These are phyloP conservation scores for Chenopodium album DNA, from an alignment of 148 eudicot species.

Conservation along the genomic window DNA sequence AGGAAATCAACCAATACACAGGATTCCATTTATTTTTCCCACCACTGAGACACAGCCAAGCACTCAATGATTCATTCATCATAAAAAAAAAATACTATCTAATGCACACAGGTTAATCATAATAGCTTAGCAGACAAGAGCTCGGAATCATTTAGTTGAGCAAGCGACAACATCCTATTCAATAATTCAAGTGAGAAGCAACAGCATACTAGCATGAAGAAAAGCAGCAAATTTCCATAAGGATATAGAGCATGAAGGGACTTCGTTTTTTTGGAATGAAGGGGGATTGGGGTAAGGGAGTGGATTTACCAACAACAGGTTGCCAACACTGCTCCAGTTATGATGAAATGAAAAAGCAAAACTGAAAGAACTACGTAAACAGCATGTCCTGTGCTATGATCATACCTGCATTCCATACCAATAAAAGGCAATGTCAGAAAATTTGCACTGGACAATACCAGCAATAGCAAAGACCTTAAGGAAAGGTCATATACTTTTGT, in stretches of 20 bases:
- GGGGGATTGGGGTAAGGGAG: background rate
- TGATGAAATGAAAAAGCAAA: constrained; percentile 65
- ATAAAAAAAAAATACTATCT: background rate
- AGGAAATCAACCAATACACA: background rate
- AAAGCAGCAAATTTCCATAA: background rate
- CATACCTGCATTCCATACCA: constrained; percentile 66
- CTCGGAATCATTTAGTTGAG: background rate
- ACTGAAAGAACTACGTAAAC: constrained; percentile 77
- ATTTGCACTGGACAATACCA: background rate
- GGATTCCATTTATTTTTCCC: background rate
- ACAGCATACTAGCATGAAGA: background rate
- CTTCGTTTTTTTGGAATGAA: background rate
- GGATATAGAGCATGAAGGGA: background rate
- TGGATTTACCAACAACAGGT: constrained; percentile 72
- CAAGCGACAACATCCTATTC: background rate
- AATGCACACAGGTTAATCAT: background rate
- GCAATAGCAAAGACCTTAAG: background rate
- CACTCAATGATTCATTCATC: background rate
- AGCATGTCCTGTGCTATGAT: constrained; percentile 85
- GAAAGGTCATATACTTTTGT: background rate
- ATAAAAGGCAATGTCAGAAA: constrained; percentile 5
- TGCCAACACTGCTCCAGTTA: constrained; percentile 65
- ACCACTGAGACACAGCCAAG: background rate
- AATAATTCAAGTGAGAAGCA: background rate
- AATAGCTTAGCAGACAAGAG: background rate